phyloP scores from a whole-genome alignment of 1,139 yeast genomes.

The Nadsonia commutata region DNA sequence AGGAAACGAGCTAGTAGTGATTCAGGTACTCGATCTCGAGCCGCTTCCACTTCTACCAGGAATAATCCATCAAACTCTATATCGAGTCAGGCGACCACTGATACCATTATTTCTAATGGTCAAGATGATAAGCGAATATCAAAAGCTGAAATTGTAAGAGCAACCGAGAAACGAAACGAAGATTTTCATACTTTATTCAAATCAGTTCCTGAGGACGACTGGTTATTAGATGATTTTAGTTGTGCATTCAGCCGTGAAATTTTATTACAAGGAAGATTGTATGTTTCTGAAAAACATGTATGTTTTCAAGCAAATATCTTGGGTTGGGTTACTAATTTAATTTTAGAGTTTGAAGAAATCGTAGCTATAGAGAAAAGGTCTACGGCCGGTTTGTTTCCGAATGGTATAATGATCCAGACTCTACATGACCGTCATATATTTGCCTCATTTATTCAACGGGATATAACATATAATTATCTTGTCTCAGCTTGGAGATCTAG shows the following conservation, averaged over 20 bases:
- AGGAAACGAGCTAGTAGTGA: neutral
- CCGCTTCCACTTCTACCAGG: too few species aligned
- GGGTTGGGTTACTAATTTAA: constrained; percentile 82
- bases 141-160: constrained; percentile 32
- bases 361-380: constrained; percentile 59
- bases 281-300: constrained; percentile 63
- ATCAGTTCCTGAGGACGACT: constrained; percentile 52
- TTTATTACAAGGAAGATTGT: constrained; percentile 78
- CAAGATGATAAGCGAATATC: constrained; percentile 15
- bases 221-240: constrained; percentile 68
- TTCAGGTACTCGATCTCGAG: too few species aligned
- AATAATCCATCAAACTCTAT: neutral
- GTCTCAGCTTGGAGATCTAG: constrained; percentile 23
- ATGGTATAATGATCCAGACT: constrained; percentile 71
- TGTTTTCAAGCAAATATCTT: constrained; percentile 86
- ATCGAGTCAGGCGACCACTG: constrained; percentile 19
- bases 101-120: constrained; percentile 29
- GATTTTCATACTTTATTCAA: constrained; percentile 72
- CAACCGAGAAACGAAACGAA: constrained; percentile 53
- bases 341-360: constrained; percentile 60
- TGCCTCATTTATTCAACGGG: constrained; percentile 80
- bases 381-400: constrained; percentile 84
- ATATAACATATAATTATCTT: constrained; percentile 57
- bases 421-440: constrained; percentile 48
- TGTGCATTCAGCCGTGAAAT: constrained; percentile 87